phyloP scores from a whole-genome alignment of 139 green algal genomes.

The Chlorella sp. region DNA sequence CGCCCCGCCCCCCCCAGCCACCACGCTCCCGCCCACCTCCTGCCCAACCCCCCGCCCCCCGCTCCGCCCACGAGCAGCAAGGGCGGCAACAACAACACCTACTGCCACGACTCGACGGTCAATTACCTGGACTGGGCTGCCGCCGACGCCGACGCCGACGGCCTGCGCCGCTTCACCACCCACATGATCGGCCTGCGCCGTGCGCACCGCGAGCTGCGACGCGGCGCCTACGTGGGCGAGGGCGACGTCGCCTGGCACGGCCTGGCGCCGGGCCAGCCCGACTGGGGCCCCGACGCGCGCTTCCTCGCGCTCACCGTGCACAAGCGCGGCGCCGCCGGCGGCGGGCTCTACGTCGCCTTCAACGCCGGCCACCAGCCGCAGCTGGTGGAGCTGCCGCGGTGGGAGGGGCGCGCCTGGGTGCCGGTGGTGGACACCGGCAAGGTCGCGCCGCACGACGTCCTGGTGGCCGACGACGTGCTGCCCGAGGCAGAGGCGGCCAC shows the following conservation, averaged over 20 bases:
- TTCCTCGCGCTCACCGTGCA: conserved; percentile 85
- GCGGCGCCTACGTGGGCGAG: conserved; percentile 56
- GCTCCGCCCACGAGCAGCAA: conserved; percentile 45
- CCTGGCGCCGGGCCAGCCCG: conserved; percentile 60
- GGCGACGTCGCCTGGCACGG: conserved; percentile 91
- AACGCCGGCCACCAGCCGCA: conserved; percentile 53
- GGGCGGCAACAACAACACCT: conserved; percentile 99
- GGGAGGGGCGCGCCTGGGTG: conserved; percentile 64
- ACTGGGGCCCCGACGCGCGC: conserved; percentile 87
- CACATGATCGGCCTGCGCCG: conserved; percentile 66
- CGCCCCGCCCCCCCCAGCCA: background rate
- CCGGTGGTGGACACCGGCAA: conserved; percentile 78
- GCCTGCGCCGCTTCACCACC: conserved; percentile 79
- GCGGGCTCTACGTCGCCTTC: conserved; percentile 75
- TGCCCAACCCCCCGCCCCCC: background rate
- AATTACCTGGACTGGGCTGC: conserved; percentile 90
- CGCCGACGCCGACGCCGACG: conserved; percentile 53
- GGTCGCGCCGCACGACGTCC: conserved; percentile 81
- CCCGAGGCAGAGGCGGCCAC: conserved; percentile 33
- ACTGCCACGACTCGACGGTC: conserved; percentile 93
- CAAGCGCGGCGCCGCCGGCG: conserved; percentile 16
- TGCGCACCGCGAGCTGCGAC: conserved; percentile 60
- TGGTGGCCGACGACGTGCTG: conserved; percentile 67
- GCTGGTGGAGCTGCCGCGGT: conserved; percentile 63
- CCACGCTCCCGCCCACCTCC: background rate